Percentiles rank a stretch among this genome's conserved stretches.
Evolutionary conservation across 805 yeast species (phyloP).

Genomic region (Clavispora phyllophila): DNA sequence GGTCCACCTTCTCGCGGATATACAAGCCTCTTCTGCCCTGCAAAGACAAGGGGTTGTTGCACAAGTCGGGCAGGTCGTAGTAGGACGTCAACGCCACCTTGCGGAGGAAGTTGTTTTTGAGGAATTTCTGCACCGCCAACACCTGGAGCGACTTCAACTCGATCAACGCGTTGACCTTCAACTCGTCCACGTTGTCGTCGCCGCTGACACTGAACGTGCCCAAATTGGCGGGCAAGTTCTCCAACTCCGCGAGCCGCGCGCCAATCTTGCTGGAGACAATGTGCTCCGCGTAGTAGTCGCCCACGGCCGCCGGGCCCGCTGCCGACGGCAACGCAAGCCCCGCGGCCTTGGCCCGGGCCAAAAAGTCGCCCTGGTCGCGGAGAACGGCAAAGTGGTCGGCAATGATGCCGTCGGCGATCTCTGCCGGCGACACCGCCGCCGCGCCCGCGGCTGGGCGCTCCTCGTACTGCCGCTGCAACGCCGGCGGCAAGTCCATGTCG

Average conservation of each 20-base stretch:
- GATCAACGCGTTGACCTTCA: slow-evolving; percentile 61
- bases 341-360: slow-evolving; percentile 32
- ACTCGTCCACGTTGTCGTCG: slow-evolving; percentile 37
- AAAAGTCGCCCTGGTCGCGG: slow-evolving; percentile 6
- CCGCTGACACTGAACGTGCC: slow-evolving; percentile 44
- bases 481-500: slow-evolving; percentile 60
- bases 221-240: slow-evolving; percentile 61
- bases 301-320: slow-evolving; percentile 37
- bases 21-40: slow-evolving; percentile 68
- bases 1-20: slow-evolving; percentile 62
- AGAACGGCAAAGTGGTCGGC: slow-evolving; percentile 5
- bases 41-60: slow-evolving; percentile 49
- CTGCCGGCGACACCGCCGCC: slow-evolving; percentile 18
- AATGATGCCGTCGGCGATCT: slow-evolving; percentile 6
- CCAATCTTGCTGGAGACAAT: slow-evolving; percentile 50
- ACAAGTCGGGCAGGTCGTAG: slow-evolving; percentile 46
- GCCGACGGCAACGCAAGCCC: slow-evolving; percentile 32
- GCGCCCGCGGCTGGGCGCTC: slow-evolving; percentile 2
- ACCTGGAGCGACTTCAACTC: slow-evolving; percentile 67
- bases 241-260: slow-evolving; percentile 56
- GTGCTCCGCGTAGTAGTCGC: slow-evolving; percentile 48
- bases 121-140: slow-evolving; percentile 62
- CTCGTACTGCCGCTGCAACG: slow-evolving; percentile 36
- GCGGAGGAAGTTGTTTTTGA: slow-evolving; percentile 57
- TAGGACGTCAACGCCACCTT: slow-evolving; percentile 53